Evolutionary conservation across 148 eudicot genomes (phyloP).

Genomic region (Agrostemma githago): DNA sequence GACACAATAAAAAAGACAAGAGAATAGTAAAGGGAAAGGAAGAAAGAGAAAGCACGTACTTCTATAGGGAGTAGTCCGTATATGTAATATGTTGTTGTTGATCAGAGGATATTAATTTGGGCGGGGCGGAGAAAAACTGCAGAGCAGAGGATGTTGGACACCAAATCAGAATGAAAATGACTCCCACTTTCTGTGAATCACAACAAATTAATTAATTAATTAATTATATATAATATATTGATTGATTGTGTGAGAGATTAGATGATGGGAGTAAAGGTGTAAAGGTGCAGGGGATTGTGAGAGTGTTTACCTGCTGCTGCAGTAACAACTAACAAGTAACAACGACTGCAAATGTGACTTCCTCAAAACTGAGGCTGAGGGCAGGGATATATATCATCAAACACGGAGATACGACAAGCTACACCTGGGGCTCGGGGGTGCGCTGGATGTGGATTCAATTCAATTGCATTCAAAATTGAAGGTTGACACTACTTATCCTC

Average conservation of each 20-base stretch:
- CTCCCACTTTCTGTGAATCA: neutral
- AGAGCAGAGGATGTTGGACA: slow-evolving; percentile 12
- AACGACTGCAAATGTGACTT: neutral
- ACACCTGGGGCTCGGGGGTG: too few species aligned
- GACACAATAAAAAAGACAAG: neutral
- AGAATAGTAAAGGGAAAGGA: neutral
- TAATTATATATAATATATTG: too few species aligned
- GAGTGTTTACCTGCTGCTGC: neutral
- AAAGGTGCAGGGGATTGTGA: neutral
- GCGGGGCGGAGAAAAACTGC: too few species aligned
- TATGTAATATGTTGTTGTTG: too few species aligned
- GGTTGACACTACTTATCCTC: too few species aligned
- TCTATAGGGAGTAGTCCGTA: too few species aligned
- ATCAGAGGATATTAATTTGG: too few species aligned
- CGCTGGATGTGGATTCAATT: too few species aligned
- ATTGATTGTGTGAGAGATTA: neutral
- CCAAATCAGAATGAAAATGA: slow-evolving; percentile 3
- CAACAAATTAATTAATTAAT: neutral
- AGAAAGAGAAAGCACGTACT: neutral
- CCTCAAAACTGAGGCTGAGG: too few species aligned
- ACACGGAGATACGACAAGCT: too few species aligned
- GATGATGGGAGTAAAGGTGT: neutral
- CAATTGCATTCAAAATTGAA: too few species aligned
- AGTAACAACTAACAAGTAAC: neutral
- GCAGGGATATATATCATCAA: too few species aligned